Evolutionary conservation across 495 filamentous ascomycete species (phyloP).

Genomic region (Halenospora varia): DNA sequence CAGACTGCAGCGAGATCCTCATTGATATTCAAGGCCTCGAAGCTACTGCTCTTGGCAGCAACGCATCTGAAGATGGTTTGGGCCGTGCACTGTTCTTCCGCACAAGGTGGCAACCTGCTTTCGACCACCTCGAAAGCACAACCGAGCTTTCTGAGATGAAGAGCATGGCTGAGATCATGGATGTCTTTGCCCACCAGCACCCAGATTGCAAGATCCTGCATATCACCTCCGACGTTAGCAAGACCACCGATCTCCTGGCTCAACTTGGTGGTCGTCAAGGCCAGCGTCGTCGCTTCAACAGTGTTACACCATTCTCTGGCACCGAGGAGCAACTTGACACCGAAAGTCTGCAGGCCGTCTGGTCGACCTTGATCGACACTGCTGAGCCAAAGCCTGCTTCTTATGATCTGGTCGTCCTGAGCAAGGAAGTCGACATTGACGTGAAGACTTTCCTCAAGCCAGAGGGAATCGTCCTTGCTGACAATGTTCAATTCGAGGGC

Average conservation of each 20-base stretch:
- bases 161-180: slow-evolving; percentile 14
- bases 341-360: background rate
- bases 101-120: slow-evolving; percentile 23
- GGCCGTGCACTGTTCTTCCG: slow-evolving; percentile 23
- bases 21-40: slow-evolving; percentile 23
- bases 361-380: background rate
- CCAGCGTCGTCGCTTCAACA: background rate
- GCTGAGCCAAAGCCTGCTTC: slow-evolving; percentile 9
- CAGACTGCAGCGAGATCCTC: slow-evolving; percentile 19
- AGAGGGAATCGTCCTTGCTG: background rate
- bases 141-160: slow-evolving; percentile 1
- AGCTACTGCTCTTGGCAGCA: slow-evolving; percentile 20
- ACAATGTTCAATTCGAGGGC: background rate
- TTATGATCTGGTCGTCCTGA: slow-evolving; percentile 18
- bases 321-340: background rate
- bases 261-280: background rate
- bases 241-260: slow-evolving; percentile 5
- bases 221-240: slow-evolving; percentile 12
- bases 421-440: background rate
- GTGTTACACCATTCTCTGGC: background rate
- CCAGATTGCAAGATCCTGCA: slow-evolving; percentile 21
- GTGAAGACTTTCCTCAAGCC: background rate
- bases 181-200: slow-evolving; percentile 21
- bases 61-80: slow-evolving; percentile 7
- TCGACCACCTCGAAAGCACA: slow-evolving; percentile 3